A percentile compares a stretch with the other conserved stretches of the same genome.
Evolutionary conservation across 140 eudicot species (phyloP).

Genomic region (Ambrosia hybrid): DNA sequence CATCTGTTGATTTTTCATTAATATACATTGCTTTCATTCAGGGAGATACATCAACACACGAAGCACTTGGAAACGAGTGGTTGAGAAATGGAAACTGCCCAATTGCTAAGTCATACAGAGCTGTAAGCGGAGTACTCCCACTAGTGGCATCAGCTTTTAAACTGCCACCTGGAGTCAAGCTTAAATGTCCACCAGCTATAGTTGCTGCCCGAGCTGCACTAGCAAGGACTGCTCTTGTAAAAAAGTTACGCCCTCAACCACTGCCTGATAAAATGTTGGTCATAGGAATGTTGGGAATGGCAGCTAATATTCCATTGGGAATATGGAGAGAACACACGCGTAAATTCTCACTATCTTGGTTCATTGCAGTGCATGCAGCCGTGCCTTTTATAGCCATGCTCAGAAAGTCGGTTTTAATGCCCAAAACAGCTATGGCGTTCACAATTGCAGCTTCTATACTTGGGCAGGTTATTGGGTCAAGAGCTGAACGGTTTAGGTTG

Average conservation of each 20-base stretch:
- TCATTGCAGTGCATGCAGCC: conserved; percentile 80
- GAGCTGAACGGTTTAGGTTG: conserved; percentile 73
- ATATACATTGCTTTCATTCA: conserved; percentile 21
- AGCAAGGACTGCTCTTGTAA: conserved; percentile 64
- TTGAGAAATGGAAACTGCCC: conserved; percentile 74
- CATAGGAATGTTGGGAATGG: conserved; percentile 41
- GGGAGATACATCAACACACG: conserved; percentile 54
- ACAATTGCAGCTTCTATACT: conserved; percentile 51
- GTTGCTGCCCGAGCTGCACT: conserved; percentile 92
- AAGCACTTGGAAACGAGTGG: conserved; percentile 71
- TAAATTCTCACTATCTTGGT: conserved; percentile 79
- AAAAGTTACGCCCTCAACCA: conserved; percentile 18
- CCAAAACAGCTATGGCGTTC: conserved; percentile 73
- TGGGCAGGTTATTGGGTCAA: conserved; percentile 78
- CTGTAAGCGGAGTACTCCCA: conserved; percentile 66
- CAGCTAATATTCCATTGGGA: conserved; percentile 69
- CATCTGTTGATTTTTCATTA: too few species aligned
- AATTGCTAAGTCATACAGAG: conserved; percentile 83
- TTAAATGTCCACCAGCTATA: conserved; percentile 69
- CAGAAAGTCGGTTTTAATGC: conserved; percentile 76
- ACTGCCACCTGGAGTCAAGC: conserved; percentile 70
- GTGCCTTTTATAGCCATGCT: conserved; percentile 90
- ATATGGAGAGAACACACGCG: conserved; percentile 81
- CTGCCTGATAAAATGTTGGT: conserved; percentile 61
- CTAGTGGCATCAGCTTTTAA: conserved; percentile 63